Conservation (phyloP, 1,284 basidiomycete genomes). For the Irpex lacteus region DNA sequence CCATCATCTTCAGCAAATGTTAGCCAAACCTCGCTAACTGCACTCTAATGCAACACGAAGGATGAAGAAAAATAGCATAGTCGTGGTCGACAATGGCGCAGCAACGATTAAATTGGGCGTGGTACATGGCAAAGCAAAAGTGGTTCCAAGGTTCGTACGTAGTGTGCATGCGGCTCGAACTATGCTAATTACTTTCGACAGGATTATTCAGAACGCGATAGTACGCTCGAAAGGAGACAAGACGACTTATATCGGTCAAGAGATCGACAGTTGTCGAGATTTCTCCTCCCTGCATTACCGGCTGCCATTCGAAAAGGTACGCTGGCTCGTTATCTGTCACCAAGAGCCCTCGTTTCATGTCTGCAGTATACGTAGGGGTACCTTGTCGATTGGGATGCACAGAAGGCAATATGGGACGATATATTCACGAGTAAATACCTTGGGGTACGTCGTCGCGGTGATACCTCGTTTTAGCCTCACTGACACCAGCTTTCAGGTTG, state of each 20-base stretch:
- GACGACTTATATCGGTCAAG: conserved; percentile 78
- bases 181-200: conserved; percentile 26
- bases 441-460: conserved; percentile 51
- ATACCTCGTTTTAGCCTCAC: no score
- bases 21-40: background rate
- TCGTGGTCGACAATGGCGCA: conserved; percentile 86
- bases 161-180: background rate
- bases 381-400: conserved; percentile 88
- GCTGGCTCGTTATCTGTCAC: conserved; percentile 15
- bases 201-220: conserved; percentile 76
- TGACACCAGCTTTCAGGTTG: conserved; percentile 46
- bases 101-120: conserved; percentile 78
- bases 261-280: conserved; percentile 73
- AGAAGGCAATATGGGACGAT: conserved; percentile 89
- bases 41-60: background rate
- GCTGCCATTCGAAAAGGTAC: conserved; percentile 83
- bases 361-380: conserved; percentile 61
- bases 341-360: conserved; percentile 9
- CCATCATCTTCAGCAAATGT: background rate
- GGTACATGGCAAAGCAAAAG: conserved; percentile 27
- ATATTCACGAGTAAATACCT: conserved; percentile 72
- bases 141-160: conserved; percentile 28
- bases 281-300: conserved; percentile 79
- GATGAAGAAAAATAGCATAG: conserved; percentile 26
- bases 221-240: conserved; percentile 80